Conservation (phyloP, 257 asterid genomes). For the Solanum chilense region DNA sequence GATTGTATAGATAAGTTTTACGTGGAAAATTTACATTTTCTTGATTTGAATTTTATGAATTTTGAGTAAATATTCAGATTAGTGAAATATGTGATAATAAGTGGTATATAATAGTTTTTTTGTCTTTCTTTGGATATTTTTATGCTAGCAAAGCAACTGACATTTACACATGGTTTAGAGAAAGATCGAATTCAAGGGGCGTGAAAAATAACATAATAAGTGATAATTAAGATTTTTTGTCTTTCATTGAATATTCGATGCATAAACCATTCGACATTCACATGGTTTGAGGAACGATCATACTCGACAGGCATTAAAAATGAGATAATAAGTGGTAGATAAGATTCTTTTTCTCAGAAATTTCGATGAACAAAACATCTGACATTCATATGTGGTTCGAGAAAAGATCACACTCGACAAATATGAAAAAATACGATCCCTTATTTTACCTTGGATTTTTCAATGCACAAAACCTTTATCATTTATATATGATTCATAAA, state of each 20-base stretch:
- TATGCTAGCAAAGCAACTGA: background rate
- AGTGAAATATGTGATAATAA: background rate
- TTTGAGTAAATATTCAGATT: background rate
- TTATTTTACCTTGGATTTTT: background rate
- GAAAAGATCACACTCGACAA: no score
- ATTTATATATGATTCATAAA: rapidly evolving
- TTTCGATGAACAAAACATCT: background rate
- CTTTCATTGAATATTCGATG: background rate
- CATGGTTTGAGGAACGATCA: background rate
- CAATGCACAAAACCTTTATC: rapidly evolving
- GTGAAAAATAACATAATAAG: no score
- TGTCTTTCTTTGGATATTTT: background rate
- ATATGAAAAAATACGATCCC: background rate
- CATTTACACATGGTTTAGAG: background rate
- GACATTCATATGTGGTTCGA: rapidly evolving
- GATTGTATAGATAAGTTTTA: background rate
- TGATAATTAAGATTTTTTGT: no score
- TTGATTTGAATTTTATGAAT: background rate
- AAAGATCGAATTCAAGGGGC: background rate
- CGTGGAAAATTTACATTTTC: background rate
- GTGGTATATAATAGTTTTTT: background rate
- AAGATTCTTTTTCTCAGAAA: slow-evolving; percentile 17
- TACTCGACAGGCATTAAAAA: background rate
- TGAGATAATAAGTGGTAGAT: slow-evolving; percentile 17
- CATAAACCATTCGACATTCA: background rate